Conservation (phyloP, 2,329 filamentous ascomycete species). For the Xylariaceae sp. region DNA sequence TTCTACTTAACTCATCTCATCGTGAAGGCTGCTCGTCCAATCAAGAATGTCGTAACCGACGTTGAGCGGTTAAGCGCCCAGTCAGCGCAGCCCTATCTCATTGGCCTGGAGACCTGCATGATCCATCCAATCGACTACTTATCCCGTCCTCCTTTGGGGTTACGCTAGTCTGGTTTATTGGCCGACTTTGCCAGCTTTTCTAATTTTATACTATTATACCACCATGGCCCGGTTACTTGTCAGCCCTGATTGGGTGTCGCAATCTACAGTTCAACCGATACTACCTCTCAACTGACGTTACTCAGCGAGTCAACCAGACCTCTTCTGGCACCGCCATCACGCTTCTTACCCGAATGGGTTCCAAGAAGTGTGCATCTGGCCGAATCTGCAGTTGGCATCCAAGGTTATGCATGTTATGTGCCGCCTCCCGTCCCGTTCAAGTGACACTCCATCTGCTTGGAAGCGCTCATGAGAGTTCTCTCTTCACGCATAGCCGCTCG, state of each 20-base stretch:
- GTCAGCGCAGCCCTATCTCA: slow-evolving; percentile 27
- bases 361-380: slow-evolving; percentile 29
- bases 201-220: slow-evolving; percentile 37
- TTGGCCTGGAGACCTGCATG: slow-evolving; percentile 33
- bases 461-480: slow-evolving; percentile 33
- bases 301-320: slow-evolving; percentile 28
- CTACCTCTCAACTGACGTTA: slow-evolving; percentile 24
- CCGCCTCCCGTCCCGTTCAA: slow-evolving; percentile 23
- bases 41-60: slow-evolving; percentile 22
- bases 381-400: slow-evolving; percentile 31
- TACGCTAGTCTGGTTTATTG: slow-evolving; percentile 31
- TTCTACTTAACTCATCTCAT: slow-evolving; percentile 8
- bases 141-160: slow-evolving; percentile 22
- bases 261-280: slow-evolving; percentile 23
- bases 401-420: slow-evolving; percentile 30
- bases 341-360: slow-evolving; percentile 33
- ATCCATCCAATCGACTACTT: slow-evolving; percentile 29
- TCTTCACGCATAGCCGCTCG: slow-evolving; percentile 37
- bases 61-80: slow-evolving; percentile 37
- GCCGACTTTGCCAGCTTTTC: slow-evolving; percentile 10
- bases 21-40: slow-evolving; percentile 22
- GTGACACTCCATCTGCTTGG: slow-evolving; percentile 21
- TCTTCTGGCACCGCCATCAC: slow-evolving; percentile 30
- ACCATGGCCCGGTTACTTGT: slow-evolving; percentile 16
- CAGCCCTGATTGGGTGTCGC: slow-evolving; percentile 32